Percentiles rank a stretch among this genome's conserved stretches.
Conservation (phyloP, 2,329 filamentous ascomycete species). For the Phaeophleospora eucalypticola region DNA sequence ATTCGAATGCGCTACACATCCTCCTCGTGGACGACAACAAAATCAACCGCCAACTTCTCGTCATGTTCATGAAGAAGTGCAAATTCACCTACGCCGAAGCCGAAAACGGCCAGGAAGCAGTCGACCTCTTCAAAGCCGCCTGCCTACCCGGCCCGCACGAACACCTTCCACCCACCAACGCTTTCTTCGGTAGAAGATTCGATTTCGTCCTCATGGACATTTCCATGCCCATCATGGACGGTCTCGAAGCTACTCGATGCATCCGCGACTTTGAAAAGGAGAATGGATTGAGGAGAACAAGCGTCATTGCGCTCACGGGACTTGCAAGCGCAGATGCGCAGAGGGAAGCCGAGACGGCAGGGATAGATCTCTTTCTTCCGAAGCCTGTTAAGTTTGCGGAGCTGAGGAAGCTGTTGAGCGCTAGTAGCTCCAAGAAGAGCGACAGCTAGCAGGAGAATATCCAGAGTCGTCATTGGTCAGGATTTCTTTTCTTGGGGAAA, state of each 20-base stretch:
- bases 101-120: slow-evolving; percentile 46
- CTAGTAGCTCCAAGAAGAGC: background rate
- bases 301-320: slow-evolving; percentile 29
- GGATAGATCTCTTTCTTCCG: slow-evolving; percentile 31
- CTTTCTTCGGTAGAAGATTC: slow-evolving; percentile 5
- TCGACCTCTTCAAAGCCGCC: slow-evolving; percentile 24
- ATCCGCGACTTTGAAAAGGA: slow-evolving; percentile 29
- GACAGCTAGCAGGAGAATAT: too few species aligned
- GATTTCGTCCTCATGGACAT: slow-evolving; percentile 48
- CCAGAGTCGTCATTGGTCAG: too few species aligned
- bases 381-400: slow-evolving; percentile 31
- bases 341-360: slow-evolving; percentile 24
- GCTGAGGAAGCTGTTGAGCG: slow-evolving; percentile 17
- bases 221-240: slow-evolving; percentile 36
- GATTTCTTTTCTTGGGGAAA: too few species aligned
- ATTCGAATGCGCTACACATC: slow-evolving; percentile 10
- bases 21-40: slow-evolving; percentile 34
- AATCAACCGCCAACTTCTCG: slow-evolving; percentile 30
- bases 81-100: slow-evolving; percentile 41
- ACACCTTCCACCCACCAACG: background rate
- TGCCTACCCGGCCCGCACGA: slow-evolving; percentile 2
- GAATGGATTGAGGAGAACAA: slow-evolving; percentile 9
- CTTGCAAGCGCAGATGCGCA: slow-evolving; percentile 27
- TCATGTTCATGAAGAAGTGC: slow-evolving; percentile 26
- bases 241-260: slow-evolving; percentile 27